Conservation (phyloP, 2,329 filamentous ascomycete genomes). For the Epichloe glyceriae region DNA sequence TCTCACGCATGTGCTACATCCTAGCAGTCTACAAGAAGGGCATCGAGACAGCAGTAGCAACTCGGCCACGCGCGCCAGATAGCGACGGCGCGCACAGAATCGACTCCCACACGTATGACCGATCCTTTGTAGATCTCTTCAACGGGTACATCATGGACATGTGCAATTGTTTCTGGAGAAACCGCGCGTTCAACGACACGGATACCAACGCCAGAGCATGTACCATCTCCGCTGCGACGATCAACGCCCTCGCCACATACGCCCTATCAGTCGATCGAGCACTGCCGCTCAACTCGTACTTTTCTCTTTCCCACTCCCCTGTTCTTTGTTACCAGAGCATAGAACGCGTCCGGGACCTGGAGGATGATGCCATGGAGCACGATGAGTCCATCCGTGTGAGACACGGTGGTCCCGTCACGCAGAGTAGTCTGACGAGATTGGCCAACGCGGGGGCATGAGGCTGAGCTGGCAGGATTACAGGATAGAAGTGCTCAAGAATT, state of each 20-base stretch:
- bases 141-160: constrained; percentile 81
- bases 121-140: constrained; percentile 53
- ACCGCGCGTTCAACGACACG: constrained; percentile 51
- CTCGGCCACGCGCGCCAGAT: constrained; percentile 13
- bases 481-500: constrained; percentile 53
- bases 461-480: constrained; percentile 65
- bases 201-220: constrained; percentile 53
- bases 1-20: constrained; percentile 57
- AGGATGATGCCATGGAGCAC: constrained; percentile 38
- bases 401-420: constrained; percentile 58
- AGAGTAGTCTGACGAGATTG: constrained; percentile 49
- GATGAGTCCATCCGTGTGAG: constrained; percentile 29
- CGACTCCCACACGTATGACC: constrained; percentile 34
- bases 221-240: constrained; percentile 31
- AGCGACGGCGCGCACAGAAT: constrained; percentile 14
- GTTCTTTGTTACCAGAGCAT: constrained; percentile 43
- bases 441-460: constrained; percentile 48
- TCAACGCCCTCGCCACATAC: constrained; percentile 34
- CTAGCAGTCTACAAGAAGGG: constrained; percentile 61
- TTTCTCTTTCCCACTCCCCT: constrained; percentile 47
- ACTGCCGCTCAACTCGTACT: constrained; percentile 34
- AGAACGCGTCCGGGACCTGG: constrained; percentile 39
- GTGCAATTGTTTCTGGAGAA: constrained; percentile 72
- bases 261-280: constrained; percentile 33
- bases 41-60: constrained; percentile 51